These are phyloP conservation scores for Cunninghamia lanceolata DNA, from an alignment of 75 land plant species.

Conservation along the genomic window DNA sequence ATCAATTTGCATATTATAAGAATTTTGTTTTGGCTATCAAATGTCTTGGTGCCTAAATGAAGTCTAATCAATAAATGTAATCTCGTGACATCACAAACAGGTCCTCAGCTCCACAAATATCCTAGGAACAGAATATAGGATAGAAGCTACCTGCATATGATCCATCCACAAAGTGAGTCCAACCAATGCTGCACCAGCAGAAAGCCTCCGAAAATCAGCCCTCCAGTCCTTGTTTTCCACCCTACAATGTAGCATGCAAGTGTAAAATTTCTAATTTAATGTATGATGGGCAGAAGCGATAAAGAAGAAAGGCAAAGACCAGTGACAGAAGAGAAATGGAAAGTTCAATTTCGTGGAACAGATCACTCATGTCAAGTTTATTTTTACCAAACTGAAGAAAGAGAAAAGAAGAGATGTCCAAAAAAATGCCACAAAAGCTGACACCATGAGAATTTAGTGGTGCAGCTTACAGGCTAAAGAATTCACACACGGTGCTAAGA, in stretches of 20 bases:
- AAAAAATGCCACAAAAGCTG: too few relatives aligned
- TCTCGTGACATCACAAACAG: neutral
- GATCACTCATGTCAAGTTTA: too few relatives aligned
- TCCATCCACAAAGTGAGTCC: constrained; percentile 94
- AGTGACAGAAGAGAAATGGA: too few relatives aligned
- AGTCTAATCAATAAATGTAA: neutral
- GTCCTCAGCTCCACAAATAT: constrained; percentile 1
- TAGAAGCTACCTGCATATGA: constrained; percentile 75
- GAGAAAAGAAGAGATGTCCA: too few relatives aligned
- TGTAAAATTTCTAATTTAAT: too few relatives aligned
- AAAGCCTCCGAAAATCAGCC: constrained; percentile 91
- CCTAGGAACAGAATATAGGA: neutral
- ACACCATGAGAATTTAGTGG: too few relatives aligned
- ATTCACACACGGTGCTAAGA: too few relatives aligned
- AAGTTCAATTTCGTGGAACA: too few relatives aligned
- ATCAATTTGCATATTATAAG: neutral
- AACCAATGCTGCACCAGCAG: constrained; percentile 95
- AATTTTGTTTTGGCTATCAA: neutral
- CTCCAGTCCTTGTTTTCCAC: constrained; percentile 91
- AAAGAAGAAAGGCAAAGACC: too few relatives aligned
- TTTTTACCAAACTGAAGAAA: too few relatives aligned
- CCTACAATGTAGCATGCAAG: constrained; percentile 37
- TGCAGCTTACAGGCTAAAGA: too few relatives aligned
- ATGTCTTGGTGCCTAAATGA: neutral
- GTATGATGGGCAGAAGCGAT: too few relatives aligned